Conservation (phyloP, 1,284 basidiomycete species). For the Ceratobasidium sp. region DNA sequence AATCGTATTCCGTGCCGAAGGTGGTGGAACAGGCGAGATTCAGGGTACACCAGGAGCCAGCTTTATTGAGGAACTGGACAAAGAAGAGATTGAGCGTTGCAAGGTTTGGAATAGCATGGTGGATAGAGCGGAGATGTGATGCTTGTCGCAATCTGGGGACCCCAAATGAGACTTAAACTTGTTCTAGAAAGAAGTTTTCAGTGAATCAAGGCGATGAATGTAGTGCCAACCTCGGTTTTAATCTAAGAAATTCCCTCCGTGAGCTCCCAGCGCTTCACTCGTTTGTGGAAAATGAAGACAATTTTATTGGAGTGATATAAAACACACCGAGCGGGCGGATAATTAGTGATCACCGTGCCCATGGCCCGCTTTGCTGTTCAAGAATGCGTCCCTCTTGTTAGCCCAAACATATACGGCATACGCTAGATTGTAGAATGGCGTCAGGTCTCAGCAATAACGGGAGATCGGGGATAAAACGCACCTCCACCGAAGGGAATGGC, state of each 20-base stretch:
- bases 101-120: constrained; percentile 20
- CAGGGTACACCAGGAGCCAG: constrained; percentile 18
- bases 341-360: constrained; percentile 14
- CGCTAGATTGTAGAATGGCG: constrained; percentile 56
- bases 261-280: no score
- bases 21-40: not conserved
- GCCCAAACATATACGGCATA: constrained; percentile 86
- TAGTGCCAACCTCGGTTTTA: no score
- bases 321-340: not conserved
- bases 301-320: not conserved
- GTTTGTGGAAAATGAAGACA: not conserved
- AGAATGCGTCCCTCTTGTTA: constrained; percentile 69
- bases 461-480: constrained; percentile 56
- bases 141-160: not conserved
- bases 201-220: no score
- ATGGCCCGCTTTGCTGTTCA: constrained; percentile 76
- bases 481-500: constrained; percentile 77
- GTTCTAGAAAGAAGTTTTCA: no score
- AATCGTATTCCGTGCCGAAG: constrained; percentile 23
- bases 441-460: not conserved
- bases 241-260: no score
- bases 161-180: constrained; percentile 1
- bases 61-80: constrained; percentile 13
- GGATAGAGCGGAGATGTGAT: not conserved
- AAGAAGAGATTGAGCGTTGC: constrained; percentile 16